Conservation (phyloP, 192 early-diverging fungal species). For the Funneliformis geosporum region DNA sequence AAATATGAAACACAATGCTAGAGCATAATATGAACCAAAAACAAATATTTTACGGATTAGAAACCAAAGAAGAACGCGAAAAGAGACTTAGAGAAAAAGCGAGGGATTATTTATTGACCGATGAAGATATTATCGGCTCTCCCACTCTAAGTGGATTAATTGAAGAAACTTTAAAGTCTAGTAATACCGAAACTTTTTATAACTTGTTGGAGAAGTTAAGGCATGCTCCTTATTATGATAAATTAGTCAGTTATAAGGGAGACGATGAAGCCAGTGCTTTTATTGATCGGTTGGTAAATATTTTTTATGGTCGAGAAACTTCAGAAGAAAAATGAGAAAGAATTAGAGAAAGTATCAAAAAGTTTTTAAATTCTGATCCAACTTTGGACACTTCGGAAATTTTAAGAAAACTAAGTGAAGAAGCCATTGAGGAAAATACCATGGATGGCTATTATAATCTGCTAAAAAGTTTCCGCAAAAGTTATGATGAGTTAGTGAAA, state of each 20-base stretch:
- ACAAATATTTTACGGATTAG: too few relatives aligned
- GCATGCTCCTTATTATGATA: too few relatives aligned
- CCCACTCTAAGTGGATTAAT: too few relatives aligned
- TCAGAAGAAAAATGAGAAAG: constrained; percentile 2
- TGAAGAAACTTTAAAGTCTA: too few relatives aligned
- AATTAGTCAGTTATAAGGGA: constrained; percentile 21
- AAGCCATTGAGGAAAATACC: constrained; percentile 7
- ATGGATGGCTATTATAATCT: constrained; percentile 29
- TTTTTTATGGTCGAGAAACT: constrained; percentile 15
- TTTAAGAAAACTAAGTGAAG: constrained; percentile 6
- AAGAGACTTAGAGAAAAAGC: too few relatives aligned
- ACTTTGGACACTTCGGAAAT: background rate
- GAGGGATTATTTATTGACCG: too few relatives aligned
- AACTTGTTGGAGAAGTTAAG: too few relatives aligned
- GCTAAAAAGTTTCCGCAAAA: constrained; percentile 9
- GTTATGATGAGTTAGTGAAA: constrained; percentile 20
- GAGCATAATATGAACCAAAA: too few relatives aligned
- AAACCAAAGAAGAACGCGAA: too few relatives aligned
- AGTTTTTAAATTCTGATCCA: background rate
- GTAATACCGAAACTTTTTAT: too few relatives aligned
- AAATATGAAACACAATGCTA: too few relatives aligned
- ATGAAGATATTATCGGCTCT: too few relatives aligned
- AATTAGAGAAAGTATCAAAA: constrained; percentile 17
- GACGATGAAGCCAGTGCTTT: background rate
- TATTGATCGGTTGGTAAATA: background rate